These are phyloP conservation scores for Ophiocordyceps sinensis DNA, from an alignment of 2,329 filamentous ascomycete genomes.

Conservation along the genomic window DNA sequence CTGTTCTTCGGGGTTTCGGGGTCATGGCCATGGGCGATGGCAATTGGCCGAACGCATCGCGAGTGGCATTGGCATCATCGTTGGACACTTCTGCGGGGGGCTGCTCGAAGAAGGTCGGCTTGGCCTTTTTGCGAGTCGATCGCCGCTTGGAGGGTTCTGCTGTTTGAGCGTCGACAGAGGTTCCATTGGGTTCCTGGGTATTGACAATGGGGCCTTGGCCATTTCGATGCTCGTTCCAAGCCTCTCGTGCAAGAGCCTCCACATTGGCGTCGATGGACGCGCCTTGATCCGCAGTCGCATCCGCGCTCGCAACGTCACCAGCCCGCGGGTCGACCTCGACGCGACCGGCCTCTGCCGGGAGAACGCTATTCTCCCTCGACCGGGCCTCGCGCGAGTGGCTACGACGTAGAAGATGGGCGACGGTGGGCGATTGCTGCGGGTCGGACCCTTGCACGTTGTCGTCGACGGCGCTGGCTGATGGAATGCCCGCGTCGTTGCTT, in stretches of 20 bases:
- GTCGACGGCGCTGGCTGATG: conserved; percentile 5
- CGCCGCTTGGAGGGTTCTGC: conserved; percentile 11
- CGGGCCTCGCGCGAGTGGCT: conserved; percentile 12
- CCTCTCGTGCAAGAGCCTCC: conserved; percentile 17
- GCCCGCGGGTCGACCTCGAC: conserved; percentile 10
- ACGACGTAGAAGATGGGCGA: conserved; percentile 11
- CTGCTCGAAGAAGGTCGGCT: conserved; percentile 29
- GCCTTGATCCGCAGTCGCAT: background rate
- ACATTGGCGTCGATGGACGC: conserved; percentile 9
- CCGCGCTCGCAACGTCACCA: conserved; percentile 1
- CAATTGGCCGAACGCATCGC: conserved; percentile 9
- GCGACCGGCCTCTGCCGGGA: conserved; percentile 5
- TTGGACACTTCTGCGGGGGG: conserved; percentile 8
- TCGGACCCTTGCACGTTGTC: conserved; percentile 8
- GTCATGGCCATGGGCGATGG: conserved; percentile 19
- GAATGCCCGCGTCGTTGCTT: conserved; percentile 1
- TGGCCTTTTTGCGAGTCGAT: conserved; percentile 30
- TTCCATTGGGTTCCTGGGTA: conserved; percentile 2
- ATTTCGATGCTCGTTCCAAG: conserved; percentile 19
- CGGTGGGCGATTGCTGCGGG: conserved; percentile 13
- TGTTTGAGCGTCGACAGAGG: conserved; percentile 1
- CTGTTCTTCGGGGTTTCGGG: conserved; percentile 14
- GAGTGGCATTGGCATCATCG: conserved; percentile 7
- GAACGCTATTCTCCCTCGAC: conserved; percentile 12
- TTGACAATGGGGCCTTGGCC: conserved; percentile 9